Conservation (phyloP, 2,329 filamentous ascomycete genomes). For the Tolypocladium tropicale region DNA sequence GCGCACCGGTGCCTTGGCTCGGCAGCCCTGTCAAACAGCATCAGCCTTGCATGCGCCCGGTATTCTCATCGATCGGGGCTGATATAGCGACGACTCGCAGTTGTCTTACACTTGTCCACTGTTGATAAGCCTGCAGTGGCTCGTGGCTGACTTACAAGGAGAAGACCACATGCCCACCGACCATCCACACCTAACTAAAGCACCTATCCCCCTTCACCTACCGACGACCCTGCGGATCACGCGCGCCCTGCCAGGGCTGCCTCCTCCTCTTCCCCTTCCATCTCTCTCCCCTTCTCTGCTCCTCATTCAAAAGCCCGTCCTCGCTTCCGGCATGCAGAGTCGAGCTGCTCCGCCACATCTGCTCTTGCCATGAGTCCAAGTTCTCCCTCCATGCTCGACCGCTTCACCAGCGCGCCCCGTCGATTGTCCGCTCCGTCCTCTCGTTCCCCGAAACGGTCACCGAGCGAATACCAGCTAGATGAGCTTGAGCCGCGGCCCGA, state of each 20-base stretch:
- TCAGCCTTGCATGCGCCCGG: neutral
- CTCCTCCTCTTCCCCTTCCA: neutral
- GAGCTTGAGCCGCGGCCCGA: conserved; percentile 27
- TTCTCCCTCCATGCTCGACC: conserved; percentile 17
- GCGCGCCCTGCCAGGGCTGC: neutral
- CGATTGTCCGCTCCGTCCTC: conserved; percentile 16
- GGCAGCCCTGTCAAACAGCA: neutral
- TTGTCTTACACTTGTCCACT: neutral
- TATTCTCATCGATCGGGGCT: neutral
- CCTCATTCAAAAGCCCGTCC: neutral
- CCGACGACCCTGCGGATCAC: neutral
- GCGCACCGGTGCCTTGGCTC: neutral
- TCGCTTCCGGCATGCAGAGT: neutral
- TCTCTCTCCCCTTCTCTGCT: too few relatives aligned
- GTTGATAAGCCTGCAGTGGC: neutral
- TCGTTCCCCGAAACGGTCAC: conserved; percentile 11
- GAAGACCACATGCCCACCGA: neutral
- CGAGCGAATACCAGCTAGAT: conserved; percentile 27
- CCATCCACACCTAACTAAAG: neutral
- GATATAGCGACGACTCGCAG: neutral
- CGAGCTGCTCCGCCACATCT: neutral
- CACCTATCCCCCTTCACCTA: neutral
- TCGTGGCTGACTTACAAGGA: neutral
- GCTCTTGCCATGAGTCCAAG: conserved; percentile 2
- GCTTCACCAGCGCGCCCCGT: conserved; percentile 13